Evolutionary conservation across 2,329 filamentous ascomycete species (phyloP), one percentile per base, ranked within the genome.

Genomic region (Penicillium sp.): DNA sequence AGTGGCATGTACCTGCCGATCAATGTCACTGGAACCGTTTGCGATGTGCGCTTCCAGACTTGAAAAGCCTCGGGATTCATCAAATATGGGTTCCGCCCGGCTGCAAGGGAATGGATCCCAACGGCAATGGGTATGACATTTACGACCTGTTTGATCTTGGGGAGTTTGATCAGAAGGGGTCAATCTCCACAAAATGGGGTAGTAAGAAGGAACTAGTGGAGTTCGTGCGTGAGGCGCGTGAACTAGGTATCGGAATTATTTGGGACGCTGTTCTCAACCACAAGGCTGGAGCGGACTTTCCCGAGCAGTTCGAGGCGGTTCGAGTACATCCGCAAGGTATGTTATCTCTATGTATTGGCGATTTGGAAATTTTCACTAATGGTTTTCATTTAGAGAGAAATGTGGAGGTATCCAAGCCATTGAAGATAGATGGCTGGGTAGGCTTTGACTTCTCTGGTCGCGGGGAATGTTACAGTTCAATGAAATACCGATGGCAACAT

Each of bases 191-290:
- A 1, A 90, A 90, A 78, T 91, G 87, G 87, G 88, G 88, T 2
- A 77, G 77, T 1, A 85, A 84, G 65, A 80, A 83, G 45, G 86
- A 90, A 54, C 74, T 91, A 16, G 62, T 82, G 3, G 75, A 78
- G 19, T 70, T 91, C 48, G 73, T 77, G 3, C 71, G 77, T 21
- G 72, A 75, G 13, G 86, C 86, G 0, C 77, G 81, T 50, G 73
- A 80, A 37, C 63, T 80, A 24, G 82, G 81, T 0, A 77, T 90
- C 9, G 80, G 82, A 0, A 65, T 90, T 0, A 81, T 89, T 62
- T 90, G 86, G 80, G 88, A 90, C 70, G 85, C 86, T 1, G 87
- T 91, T 7, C 75, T 90, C 45, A 91, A 90, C 65, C 88, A 90
- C 69, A 90, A 88, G 69, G 86, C 87, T 3, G 87, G 82, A 2